Conservation (phyloP, 2,329 filamentous ascomycete genomes). For the Reticulascus tulasneorum region DNA sequence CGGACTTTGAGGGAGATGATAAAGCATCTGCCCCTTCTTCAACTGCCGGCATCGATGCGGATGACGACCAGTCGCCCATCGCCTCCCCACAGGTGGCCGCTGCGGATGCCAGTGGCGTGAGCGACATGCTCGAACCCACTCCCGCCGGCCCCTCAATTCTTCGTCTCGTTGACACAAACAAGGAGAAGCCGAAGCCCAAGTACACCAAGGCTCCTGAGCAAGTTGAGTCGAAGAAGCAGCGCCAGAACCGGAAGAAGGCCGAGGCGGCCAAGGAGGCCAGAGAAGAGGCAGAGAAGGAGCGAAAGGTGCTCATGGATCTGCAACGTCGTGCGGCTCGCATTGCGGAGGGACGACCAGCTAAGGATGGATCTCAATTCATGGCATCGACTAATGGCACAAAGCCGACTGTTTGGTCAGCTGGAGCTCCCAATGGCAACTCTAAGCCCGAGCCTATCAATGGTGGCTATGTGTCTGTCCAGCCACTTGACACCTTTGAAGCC, state of each 20-base stretch:
- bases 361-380: slow-evolving; percentile 67
- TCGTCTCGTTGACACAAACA: slow-evolving; percentile 65
- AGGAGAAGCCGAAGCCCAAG: slow-evolving; percentile 61
- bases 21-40: slow-evolving; percentile 59
- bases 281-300: slow-evolving; percentile 73
- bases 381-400: slow-evolving; percentile 37
- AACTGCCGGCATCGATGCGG: slow-evolving; percentile 69
- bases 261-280: slow-evolving; percentile 73
- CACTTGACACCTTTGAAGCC: slow-evolving; percentile 55
- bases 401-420: slow-evolving; percentile 41
- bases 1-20: slow-evolving; percentile 45
- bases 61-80: slow-evolving; percentile 73
- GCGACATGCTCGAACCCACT: slow-evolving; percentile 84
- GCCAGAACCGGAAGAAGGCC: slow-evolving; percentile 85
- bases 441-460: slow-evolving; percentile 29
- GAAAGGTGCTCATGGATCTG: slow-evolving; percentile 72
- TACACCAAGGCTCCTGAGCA: slow-evolving; percentile 60
- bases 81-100: slow-evolving; percentile 59
- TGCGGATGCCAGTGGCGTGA: slow-evolving; percentile 65
- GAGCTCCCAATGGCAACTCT: slow-evolving; percentile 27
- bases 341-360: slow-evolving; percentile 76
- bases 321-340: slow-evolving; percentile 79
- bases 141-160: slow-evolving; percentile 68
- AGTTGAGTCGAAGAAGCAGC: slow-evolving; percentile 88
- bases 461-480: slow-evolving; percentile 31